phyloP scores from a whole-genome alignment of 306 rosid genomes.

The Styphnolobium japonicum region DNA sequence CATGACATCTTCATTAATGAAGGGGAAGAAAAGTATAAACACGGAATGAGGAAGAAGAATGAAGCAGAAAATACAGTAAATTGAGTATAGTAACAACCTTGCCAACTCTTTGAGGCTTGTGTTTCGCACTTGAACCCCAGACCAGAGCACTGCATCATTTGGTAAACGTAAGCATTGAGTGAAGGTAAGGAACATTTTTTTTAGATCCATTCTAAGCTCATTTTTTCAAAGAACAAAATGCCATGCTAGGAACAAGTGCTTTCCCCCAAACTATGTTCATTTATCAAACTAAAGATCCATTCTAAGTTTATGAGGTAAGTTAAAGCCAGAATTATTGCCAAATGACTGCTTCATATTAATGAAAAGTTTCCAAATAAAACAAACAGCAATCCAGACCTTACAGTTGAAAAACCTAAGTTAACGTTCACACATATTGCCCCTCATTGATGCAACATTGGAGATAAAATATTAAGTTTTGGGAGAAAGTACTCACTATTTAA shows the following conservation, averaged over 20 bases:
- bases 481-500: conserved; percentile 72
- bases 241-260: background rate
- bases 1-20: background rate
- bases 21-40: conserved; percentile 1
- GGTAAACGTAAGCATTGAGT: conserved; percentile 20
- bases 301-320: background rate
- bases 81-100: conserved; percentile 50
- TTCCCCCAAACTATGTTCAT: background rate
- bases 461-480: background rate
- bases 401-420: background rate
- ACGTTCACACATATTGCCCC: background rate
- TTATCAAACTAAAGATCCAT: background rate
- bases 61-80: background rate
- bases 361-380: background rate
- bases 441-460: background rate
- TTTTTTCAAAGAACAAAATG: background rate
- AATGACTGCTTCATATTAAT: background rate
- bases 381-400: background rate
- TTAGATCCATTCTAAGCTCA: background rate
- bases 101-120: conserved; percentile 99
- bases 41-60: background rate
- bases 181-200: background rate
- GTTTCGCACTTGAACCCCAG: conserved; percentile 95
- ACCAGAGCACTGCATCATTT: conserved; percentile 78
- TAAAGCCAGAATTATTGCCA: background rate